Evolutionary conservation across 148 eudicot genomes (phyloP).

Genomic region (Euryodendron excelsum): DNA sequence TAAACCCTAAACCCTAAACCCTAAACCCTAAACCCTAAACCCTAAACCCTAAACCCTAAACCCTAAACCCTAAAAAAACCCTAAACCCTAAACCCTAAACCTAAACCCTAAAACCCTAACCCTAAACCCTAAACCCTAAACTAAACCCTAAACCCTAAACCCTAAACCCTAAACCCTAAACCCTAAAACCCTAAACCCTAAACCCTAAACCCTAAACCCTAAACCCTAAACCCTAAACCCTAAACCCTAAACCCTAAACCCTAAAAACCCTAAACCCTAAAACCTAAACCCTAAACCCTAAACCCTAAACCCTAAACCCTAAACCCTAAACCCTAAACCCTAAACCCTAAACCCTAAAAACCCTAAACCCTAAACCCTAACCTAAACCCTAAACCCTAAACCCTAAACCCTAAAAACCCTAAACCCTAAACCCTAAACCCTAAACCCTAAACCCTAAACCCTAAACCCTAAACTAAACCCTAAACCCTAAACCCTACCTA

Average conservation of each 20-base stretch:
- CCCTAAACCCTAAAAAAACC: too few relatives aligned
- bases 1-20: conserved; percentile 21
- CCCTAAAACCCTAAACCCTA: conserved; percentile 21
- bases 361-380: too few relatives aligned
- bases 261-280: conserved; percentile 23
- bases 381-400: too few relatives aligned
- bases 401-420: conserved; percentile 14
- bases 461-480: too few relatives aligned
- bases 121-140: too few relatives aligned
- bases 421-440: conserved; percentile 10
- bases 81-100: conserved; percentile 15
- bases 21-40: conserved; percentile 20
- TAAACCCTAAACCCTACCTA: background rate
- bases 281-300: conserved; percentile 21
- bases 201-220: conserved; percentile 26
- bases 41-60: conserved; percentile 18
- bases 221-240: conserved; percentile 24
- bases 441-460: conserved; percentile 12
- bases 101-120: conserved; percentile 18
- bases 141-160: too few relatives aligned
- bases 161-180: conserved; percentile 20
- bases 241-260: conserved; percentile 22
- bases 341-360: conserved; percentile 12
- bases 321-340: conserved; percentile 24
- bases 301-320: conserved; percentile 25